Percentiles rank a stretch among this genome's conserved stretches.
Evolutionary conservation across 1,284 basidiomycete genomes (phyloP).

Genomic region (Trichosporon inkin): DNA sequence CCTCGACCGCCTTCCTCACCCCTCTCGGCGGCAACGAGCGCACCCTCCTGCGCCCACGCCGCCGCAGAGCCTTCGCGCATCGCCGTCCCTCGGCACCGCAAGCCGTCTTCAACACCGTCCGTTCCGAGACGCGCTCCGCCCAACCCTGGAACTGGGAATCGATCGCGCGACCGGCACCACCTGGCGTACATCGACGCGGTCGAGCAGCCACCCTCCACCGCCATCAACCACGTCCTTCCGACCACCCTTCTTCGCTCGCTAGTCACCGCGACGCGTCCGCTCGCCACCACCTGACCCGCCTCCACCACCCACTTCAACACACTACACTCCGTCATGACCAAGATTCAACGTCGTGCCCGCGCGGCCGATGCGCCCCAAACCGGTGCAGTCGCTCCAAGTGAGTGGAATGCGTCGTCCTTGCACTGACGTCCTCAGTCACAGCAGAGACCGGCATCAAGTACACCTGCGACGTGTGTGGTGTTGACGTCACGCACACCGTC

Average conservation of each 20-base stretch:
- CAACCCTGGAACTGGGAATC: neutral
- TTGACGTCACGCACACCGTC: constrained; percentile 69
- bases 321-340: constrained; percentile 38
- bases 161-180: neutral
- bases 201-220: constrained; percentile 2
- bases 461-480: constrained; percentile 50
- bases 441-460: constrained; percentile 46
- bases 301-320: neutral
- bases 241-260: neutral
- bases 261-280: neutral
- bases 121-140: neutral
- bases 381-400: neutral
- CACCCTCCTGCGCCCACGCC: constrained; percentile 4
- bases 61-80: neutral
- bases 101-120: neutral
- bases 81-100: neutral
- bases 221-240: neutral
- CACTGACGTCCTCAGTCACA: constrained; percentile 30
- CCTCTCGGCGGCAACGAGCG: constrained; percentile 7
- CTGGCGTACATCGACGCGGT: neutral
- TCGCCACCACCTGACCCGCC: constrained; percentile 1
- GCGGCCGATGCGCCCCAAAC: constrained; percentile 23
- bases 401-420: neutral
- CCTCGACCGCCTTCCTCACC: neutral
- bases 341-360: constrained; percentile 45